A percentile compares a stretch with the other conserved stretches of the same genome.
phyloP scores from a whole-genome alignment of 2,329 filamentous ascomycete genomes.

The Exophiala calicioides region DNA sequence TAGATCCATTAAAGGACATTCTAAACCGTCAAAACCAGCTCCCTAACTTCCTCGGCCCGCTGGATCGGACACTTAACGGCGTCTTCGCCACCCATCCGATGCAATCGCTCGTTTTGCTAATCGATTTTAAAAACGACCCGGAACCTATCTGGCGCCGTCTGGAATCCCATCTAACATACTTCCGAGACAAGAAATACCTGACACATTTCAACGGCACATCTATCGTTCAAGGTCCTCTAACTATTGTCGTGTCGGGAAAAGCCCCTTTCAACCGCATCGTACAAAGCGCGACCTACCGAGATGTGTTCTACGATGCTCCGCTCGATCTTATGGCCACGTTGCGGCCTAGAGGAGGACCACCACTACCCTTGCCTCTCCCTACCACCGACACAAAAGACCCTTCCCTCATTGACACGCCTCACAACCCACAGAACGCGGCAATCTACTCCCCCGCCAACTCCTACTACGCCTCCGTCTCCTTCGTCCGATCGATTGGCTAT shows the following conservation, averaged over 20 bases:
- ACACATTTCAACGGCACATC: constrained; percentile 51
- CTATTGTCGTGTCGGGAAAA: constrained; percentile 56
- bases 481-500: constrained; percentile 44
- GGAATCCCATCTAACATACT: constrained; percentile 43
- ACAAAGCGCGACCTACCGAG: constrained; percentile 49
- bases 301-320: constrained; percentile 59
- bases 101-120: constrained; percentile 53
- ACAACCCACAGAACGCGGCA: constrained; percentile 7
- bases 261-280: constrained; percentile 50
- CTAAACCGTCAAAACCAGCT: constrained; percentile 52
- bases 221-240: constrained; percentile 46
- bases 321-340: constrained; percentile 39
- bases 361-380: not conserved
- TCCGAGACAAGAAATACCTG: constrained; percentile 53
- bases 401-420: constrained; percentile 27
- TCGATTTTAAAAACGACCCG: constrained; percentile 52
- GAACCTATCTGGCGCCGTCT: constrained; percentile 40
- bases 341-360: not conserved
- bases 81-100: constrained; percentile 53
- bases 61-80: constrained; percentile 40
- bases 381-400: constrained; percentile 31
- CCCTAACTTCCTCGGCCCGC: constrained; percentile 34
- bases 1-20: constrained; percentile 52
- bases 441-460: constrained; percentile 53
- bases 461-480: constrained; percentile 59